phyloP scores from a whole-genome alignment of 495 filamentous ascomycete genomes.

The Tuber melanosporum region DNA sequence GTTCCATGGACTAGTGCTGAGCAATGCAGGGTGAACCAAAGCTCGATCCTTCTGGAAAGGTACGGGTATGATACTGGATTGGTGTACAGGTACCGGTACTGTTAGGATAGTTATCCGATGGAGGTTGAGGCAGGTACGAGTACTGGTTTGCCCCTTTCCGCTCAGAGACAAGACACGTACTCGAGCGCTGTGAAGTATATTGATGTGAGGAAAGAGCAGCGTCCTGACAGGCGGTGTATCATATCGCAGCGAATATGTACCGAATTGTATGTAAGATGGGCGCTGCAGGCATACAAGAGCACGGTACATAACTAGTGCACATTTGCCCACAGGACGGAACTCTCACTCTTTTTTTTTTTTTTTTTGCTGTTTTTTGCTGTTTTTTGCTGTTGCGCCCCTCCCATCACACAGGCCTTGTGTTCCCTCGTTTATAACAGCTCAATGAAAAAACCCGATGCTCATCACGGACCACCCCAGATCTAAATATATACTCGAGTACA shows the following conservation, averaged over 20 bases:
- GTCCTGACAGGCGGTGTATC: neutral
- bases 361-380: neutral
- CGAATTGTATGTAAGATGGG: neutral
- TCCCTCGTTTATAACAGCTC: neutral
- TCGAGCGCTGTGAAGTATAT: neutral
- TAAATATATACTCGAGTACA: neutral
- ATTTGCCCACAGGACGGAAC: neutral
- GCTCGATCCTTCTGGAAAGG: neutral
- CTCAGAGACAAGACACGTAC: neutral
- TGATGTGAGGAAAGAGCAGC: neutral
- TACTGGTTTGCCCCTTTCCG: neutral
- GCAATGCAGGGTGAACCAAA: neutral
- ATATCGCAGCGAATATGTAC: neutral
- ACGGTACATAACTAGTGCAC: neutral
- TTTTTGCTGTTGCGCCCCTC: neutral
- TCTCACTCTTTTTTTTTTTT: neutral
- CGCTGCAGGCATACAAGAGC: neutral
- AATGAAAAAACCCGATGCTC: neutral
- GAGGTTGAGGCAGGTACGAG: neutral
- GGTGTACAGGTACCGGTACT: neutral
- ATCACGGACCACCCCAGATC: slow-evolving; percentile 1
- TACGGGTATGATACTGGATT: neutral
- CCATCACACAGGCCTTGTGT: neutral
- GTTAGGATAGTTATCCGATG: neutral
- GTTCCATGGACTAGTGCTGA: neutral